Conservation (phyloP, 2,329 filamentous ascomycete genomes). For the Fusarium subtropicale region DNA sequence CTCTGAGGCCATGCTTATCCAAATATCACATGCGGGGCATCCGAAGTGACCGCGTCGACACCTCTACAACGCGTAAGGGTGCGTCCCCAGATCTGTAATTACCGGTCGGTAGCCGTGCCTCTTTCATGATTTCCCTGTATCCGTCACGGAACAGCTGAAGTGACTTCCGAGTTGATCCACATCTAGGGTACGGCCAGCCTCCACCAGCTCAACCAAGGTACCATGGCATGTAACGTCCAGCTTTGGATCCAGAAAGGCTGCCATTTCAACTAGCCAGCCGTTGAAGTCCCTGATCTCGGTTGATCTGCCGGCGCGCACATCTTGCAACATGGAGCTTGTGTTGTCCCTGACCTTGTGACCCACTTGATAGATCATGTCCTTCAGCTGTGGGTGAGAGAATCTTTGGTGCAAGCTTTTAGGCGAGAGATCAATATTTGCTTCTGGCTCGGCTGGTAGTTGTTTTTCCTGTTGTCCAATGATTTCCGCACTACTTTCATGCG, state of each 20-base stretch:
- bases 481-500: constrained; percentile 61
- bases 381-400: constrained; percentile 58
- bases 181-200: constrained; percentile 50
- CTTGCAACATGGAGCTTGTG: constrained; percentile 72
- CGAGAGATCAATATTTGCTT: constrained; percentile 29
- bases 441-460: neutral
- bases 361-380: constrained; percentile 59
- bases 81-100: constrained; percentile 23
- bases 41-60: constrained; percentile 27
- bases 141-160: constrained; percentile 39
- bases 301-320: constrained; percentile 61
- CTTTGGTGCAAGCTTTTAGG: constrained; percentile 49
- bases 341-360: constrained; percentile 64
- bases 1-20: constrained; percentile 19
- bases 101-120: constrained; percentile 14
- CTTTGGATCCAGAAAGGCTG: constrained; percentile 52
- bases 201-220: constrained; percentile 58
- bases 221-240: constrained; percentile 55
- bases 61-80: constrained; percentile 14
- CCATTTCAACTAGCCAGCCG: constrained; percentile 66
- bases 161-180: constrained; percentile 50
- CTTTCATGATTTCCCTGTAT: constrained; percentile 28
- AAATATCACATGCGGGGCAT: constrained; percentile 25
- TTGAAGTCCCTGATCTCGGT: constrained; percentile 71
- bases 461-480: constrained; percentile 50